Evolutionary conservation across 371 early-diverging fungal species (phyloP).

Genomic region (Mortierella sp.): DNA sequence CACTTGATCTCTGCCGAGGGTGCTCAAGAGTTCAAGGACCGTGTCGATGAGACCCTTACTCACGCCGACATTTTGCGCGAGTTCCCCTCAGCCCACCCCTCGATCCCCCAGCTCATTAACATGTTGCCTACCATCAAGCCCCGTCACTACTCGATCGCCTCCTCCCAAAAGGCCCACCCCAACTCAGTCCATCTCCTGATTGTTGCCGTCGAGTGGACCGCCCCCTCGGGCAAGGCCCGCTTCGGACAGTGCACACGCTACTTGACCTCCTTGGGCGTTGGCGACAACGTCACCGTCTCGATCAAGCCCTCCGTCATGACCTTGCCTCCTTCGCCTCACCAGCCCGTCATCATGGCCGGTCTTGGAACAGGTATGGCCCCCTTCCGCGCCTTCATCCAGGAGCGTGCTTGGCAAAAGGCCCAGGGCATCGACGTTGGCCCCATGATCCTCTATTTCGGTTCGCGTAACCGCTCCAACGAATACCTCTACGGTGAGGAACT

Average conservation of each 20-base stretch:
- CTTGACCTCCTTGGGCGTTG: slow-evolving; percentile 76
- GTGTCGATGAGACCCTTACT: slow-evolving; percentile 86
- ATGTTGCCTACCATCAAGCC: slow-evolving; percentile 91
- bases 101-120: slow-evolving; percentile 76
- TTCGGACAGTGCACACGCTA: slow-evolving; percentile 94
- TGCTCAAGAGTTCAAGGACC: slow-evolving; percentile 83
- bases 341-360: slow-evolving; percentile 96
- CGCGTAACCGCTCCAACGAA: slow-evolving; percentile 91
- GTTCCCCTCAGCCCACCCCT: slow-evolving; percentile 87
- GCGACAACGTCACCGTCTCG: slow-evolving; percentile 83
- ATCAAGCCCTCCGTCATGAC: slow-evolving; percentile 97
- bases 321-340: slow-evolving; percentile 82
- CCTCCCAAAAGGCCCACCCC: slow-evolving; percentile 87
- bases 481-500: slow-evolving; percentile 96
- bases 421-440: slow-evolving; percentile 89
- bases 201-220: slow-evolving; percentile 91
- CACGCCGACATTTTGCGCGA: slow-evolving; percentile 90
- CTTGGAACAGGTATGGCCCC: slow-evolving; percentile 98
- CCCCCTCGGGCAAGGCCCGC: slow-evolving; percentile 73
- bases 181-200: slow-evolving; percentile 91
- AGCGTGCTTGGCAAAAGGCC: slow-evolving; percentile 83
- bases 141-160: slow-evolving; percentile 96
- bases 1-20: slow-evolving; percentile 83
- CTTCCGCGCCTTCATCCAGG: slow-evolving; percentile 96
- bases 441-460: slow-evolving; percentile 95